These are phyloP conservation scores for Zea luxurians DNA, from an alignment of 176 grass and related monocot species.

Conservation along the genomic window DNA sequence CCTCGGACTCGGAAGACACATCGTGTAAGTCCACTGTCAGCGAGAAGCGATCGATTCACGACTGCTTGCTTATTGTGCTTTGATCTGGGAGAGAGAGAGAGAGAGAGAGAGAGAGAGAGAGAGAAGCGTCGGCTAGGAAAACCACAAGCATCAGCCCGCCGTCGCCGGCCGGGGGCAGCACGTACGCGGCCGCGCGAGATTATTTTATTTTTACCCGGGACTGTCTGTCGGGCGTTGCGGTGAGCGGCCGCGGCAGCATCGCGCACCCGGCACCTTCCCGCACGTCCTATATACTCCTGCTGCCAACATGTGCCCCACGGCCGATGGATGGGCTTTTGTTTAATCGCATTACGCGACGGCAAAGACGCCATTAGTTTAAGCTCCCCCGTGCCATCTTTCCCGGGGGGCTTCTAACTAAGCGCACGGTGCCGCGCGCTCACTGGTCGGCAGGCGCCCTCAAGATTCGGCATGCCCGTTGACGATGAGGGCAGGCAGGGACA, in stretches of 20 bases:
- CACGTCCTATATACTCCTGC: background rate
- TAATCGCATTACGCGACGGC: conserved; percentile 8
- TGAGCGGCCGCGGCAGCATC: background rate
- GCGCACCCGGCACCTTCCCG: background rate
- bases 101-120: no score
- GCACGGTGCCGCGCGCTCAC: background rate
- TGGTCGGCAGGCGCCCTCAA: background rate
- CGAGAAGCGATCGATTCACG: no score
- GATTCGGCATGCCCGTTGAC: conserved; percentile 24
- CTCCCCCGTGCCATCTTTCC: conserved; percentile 28
- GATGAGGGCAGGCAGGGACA: background rate
- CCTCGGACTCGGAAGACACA: no score
- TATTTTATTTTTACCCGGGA: conserved; percentile 20
- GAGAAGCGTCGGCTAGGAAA: background rate
- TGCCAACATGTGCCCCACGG: background rate
- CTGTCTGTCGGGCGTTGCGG: conserved; percentile 44
- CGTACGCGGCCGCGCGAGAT: background rate
- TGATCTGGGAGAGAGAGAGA: no score
- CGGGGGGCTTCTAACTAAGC: conserved; percentile 16
- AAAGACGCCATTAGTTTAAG: conserved; percentile 26
- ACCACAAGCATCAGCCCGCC: background rate
- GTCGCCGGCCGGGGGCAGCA: background rate
- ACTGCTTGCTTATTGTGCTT: no score
- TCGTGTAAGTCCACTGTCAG: no score
- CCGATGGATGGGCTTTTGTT: background rate